Evolutionary conservation across 805 yeast genomes (phyloP), one percentile per base, ranked within the genome.

Genomic region (Maudiozyma barnettii): DNA sequence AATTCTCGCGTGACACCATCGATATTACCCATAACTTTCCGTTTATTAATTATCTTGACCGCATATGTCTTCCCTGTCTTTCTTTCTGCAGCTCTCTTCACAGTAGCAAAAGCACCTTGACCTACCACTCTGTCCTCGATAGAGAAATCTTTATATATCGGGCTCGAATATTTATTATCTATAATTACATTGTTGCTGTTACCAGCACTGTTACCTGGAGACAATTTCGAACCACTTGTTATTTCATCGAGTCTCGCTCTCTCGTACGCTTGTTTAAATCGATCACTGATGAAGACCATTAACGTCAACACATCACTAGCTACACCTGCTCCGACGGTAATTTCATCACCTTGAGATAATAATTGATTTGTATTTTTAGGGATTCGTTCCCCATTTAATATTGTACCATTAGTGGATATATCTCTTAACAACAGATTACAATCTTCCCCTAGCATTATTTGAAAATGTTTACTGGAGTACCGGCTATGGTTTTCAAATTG

Each of bases 81-180:
- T 51, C 97, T 75, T 58, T 89, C 93, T 1, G 90, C 79, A 4
- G 95, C 96, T 61, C 87, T 87, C 54, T 88, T 83, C 26, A 93
- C 99, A 1, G 90, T 84, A 5, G 98, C 98, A 74, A 91, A 91
- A 9, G 98, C 98, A n/a, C 99, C 99, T 57, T 88, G 93, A 1
- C 99, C 99, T 1, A 91, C 85, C 14, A 86, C 81, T 58, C 85
- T 95, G 60, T 83, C 86, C 49, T 82, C 77, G 19, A 91, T 78
- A 13, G 86, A 83, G 64, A 82, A 93, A 57, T 83, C 79, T 49
- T 76, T 77, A 56, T 20, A 37, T 10, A 37, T 37, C 2, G 23
- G 23, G 10, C 40, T 21, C 14, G 12, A 7, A 6, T 35, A 35
- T 18, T 35, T n/a, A n/a, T 35, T n/a, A 73, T 10, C 86, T 79